Percentiles rank a stretch among this genome's conserved stretches.
Conservation (phyloP, 768 basidiomycete genomes). For the Collybia sp. region DNA sequence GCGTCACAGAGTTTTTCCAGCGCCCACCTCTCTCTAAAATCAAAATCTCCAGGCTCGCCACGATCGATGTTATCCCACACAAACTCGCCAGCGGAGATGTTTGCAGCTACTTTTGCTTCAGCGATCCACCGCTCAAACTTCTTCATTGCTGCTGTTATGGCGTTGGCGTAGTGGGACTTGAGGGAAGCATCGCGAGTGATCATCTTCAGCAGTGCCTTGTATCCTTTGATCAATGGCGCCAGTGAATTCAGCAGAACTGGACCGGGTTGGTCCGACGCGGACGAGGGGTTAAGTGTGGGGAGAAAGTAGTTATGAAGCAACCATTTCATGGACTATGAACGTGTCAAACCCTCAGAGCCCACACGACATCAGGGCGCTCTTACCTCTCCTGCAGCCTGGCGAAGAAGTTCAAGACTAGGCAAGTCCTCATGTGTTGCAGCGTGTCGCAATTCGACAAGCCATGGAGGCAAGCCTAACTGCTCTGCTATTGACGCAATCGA, state of each 20-base stretch:
- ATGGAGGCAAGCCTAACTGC: slow-evolving; percentile 80
- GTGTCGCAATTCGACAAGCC: slow-evolving; percentile 91
- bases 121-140: slow-evolving; percentile 78
- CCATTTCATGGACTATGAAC: slow-evolving; percentile 71
- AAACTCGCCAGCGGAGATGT: slow-evolving; percentile 38
- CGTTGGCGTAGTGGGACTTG: slow-evolving; percentile 40
- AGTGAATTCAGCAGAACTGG: slow-evolving; percentile 46
- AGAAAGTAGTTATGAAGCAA: slow-evolving; percentile 81
- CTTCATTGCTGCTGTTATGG: slow-evolving; percentile 45
- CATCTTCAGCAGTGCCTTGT: slow-evolving; percentile 65
- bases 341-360: slow-evolving; percentile 4
- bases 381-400: slow-evolving; percentile 74
- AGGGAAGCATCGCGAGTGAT: slow-evolving; percentile 64
- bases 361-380: slow-evolving; percentile 1
- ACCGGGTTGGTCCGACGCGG: too few relatives aligned
- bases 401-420: slow-evolving; percentile 75
- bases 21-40: slow-evolving; percentile 60
- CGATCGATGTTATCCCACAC: slow-evolving; percentile 39
- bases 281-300: slow-evolving; percentile 60
- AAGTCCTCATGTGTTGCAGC: slow-evolving; percentile 95
- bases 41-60: slow-evolving; percentile 29
- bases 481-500: slow-evolving; percentile 86
- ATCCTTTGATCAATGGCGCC: slow-evolving; percentile 63
- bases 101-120: slow-evolving; percentile 64
- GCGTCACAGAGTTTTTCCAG: slow-evolving; percentile 62